A percentile compares a stretch with the other conserved stretches of the same genome.
Conservation (phyloP, 345 rosid genomes). For the Boechera retrofracta region DNA sequence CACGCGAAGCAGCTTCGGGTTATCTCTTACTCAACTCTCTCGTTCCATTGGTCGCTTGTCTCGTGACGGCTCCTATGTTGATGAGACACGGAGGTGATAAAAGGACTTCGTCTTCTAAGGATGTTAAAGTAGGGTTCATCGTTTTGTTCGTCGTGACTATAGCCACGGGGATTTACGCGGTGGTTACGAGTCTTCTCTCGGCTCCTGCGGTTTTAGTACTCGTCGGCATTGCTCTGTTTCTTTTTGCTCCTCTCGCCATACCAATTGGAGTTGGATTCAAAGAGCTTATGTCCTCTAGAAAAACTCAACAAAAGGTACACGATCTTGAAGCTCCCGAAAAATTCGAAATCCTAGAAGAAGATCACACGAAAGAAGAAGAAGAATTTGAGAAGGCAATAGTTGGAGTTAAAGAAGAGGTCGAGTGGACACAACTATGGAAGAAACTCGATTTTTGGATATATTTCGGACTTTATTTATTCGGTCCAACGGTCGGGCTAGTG, state of each 20-base stretch:
- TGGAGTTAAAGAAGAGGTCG: constrained; percentile 65
- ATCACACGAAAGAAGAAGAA: constrained; percentile 18
- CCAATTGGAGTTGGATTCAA: constrained; percentile 47
- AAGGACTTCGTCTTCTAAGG: constrained; percentile 10
- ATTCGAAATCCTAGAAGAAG: constrained; percentile 25
- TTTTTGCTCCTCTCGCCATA: constrained; percentile 58
- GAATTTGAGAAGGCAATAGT: constrained; percentile 31
- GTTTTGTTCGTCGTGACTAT: constrained; percentile 58
- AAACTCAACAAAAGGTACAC: constrained; percentile 36
- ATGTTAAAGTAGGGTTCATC: constrained; percentile 46
- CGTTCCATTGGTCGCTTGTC: constrained; percentile 54
- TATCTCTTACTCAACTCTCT: constrained; percentile 73
- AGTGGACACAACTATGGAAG: constrained; percentile 60
- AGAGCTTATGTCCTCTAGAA: constrained; percentile 15
- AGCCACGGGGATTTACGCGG: constrained; percentile 71
- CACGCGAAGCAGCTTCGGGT: constrained; percentile 48
- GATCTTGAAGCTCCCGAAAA: constrained; percentile 44
- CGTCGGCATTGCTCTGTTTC: constrained; percentile 54
- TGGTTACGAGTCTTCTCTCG: constrained; percentile 59
- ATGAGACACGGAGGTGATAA: constrained; percentile 30
- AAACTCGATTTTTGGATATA: constrained; percentile 81
- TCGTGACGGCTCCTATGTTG: constrained; percentile 53
- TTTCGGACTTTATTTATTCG: constrained; percentile 67
- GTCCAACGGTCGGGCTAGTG: constrained; percentile 88
- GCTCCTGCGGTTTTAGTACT: constrained; percentile 46